These are phyloP conservation scores for Pseudozyma thailandica DNA, from an alignment of 1,284 basidiomycete genomes.

Conservation along the genomic window DNA sequence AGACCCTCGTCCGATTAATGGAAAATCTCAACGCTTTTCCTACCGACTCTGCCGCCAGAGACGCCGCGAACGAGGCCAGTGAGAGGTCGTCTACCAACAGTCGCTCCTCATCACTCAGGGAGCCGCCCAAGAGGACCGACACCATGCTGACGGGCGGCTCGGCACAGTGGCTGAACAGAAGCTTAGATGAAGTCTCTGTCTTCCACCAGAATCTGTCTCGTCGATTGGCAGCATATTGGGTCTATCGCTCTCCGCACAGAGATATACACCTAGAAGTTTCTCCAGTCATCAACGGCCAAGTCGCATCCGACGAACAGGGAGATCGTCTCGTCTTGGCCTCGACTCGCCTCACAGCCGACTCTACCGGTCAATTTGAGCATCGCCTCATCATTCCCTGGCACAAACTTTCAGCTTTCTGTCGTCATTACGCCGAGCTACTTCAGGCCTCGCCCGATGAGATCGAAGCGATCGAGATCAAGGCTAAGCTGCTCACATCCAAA, in stretches of 20 bases:
- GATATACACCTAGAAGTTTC: conserved; percentile 53
- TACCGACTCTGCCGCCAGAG: conserved; percentile 34
- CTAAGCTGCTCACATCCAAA: conserved; percentile 15
- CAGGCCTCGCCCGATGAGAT: conserved; percentile 23
- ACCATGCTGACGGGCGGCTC: conserved; percentile 40
- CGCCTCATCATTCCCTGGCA: conserved; percentile 46
- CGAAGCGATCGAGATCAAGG: conserved; percentile 38
- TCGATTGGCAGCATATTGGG: conserved; percentile 57
- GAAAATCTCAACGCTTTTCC: conserved; percentile 52
- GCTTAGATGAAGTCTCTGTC: conserved; percentile 46
- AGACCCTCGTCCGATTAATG: conserved; percentile 46
- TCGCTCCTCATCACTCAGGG: conserved; percentile 1
- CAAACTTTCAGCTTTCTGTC: conserved; percentile 49
- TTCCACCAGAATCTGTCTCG: conserved; percentile 50
- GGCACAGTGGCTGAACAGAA: conserved; percentile 45
- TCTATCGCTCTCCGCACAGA: conserved; percentile 45
- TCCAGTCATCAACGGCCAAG: conserved; percentile 38
- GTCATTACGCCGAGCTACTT: conserved; percentile 22
- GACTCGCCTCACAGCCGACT: conserved; percentile 35
- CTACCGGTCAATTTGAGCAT: conserved; percentile 40
- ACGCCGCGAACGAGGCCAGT: conserved; percentile 17
- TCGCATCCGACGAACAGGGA: conserved; percentile 22
- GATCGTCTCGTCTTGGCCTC: conserved; percentile 35
- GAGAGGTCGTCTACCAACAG: neutral
- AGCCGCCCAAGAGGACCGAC: conserved; percentile 26